Percentiles rank a stretch among this genome's conserved stretches.
Conservation (phyloP, 2,329 filamentous ascomycete species). For the Tolypocladium endophyticum region DNA sequence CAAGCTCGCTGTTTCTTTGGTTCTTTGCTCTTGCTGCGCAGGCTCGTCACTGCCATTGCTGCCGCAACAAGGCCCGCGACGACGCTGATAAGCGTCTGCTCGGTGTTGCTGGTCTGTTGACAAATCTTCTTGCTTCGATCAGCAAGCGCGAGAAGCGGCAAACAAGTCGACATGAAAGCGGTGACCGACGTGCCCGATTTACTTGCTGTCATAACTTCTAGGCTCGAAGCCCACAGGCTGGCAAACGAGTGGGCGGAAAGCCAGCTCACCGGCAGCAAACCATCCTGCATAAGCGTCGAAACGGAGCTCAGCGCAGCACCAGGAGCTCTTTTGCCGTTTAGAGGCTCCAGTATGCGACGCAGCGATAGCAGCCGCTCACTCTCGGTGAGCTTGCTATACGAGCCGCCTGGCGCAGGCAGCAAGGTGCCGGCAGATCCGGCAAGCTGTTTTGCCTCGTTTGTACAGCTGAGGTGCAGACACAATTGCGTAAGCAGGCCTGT, state of each 20-base stretch:
- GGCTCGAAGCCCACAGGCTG: conserved; percentile 12
- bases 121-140: not conserved
- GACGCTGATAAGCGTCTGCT: conserved; percentile 18
- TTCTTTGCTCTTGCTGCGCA: conserved; percentile 1
- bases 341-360: conserved; percentile 7
- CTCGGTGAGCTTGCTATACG: conserved; percentile 7
- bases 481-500: conserved; percentile 17
- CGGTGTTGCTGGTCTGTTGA: conserved; percentile 4
- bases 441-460: conserved; percentile 17
- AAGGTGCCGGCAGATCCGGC: conserved; percentile 7
- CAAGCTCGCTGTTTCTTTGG: conserved; percentile 7
- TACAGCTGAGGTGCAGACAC: conserved; percentile 15
- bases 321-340: conserved; percentile 1
- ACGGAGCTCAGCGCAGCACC: conserved; percentile 13
- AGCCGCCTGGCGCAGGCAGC: conserved; percentile 8
- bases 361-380: conserved; percentile 11
- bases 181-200: conserved; percentile 10
- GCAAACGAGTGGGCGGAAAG: conserved; percentile 13
- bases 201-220: conserved; percentile 13
- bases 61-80: conserved; percentile 18
- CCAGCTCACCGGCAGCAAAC: conserved; percentile 12
- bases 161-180: conserved; percentile 12
- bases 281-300: conserved; percentile 9
- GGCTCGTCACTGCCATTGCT: conserved; percentile 10
- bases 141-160: conserved; percentile 11